A percentile compares a stretch with the other conserved stretches of the same genome.
Conservation (phyloP, 768 basidiomycete species). For the Xerocomellus chrysenteron region DNA sequence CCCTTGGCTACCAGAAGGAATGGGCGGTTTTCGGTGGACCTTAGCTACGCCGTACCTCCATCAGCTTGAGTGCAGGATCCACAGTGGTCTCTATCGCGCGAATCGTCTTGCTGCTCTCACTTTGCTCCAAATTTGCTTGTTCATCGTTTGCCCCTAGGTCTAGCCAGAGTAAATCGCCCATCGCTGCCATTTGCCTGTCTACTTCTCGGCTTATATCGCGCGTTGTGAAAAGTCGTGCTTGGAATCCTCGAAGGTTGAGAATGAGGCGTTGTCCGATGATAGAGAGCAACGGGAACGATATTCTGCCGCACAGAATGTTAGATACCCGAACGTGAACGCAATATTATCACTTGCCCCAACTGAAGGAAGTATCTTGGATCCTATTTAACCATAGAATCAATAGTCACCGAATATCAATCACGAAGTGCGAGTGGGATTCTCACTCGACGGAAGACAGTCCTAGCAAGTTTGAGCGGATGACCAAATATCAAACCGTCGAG, state of each 20-base stretch:
- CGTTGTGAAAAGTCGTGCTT: not conserved
- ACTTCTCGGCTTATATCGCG: constrained; percentile 17
- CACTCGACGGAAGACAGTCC: constrained; percentile 5
- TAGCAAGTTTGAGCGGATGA: not conserved
- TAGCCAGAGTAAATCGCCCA: not conserved
- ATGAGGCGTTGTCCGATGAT: constrained; percentile 19
- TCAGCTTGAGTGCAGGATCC: too few relatives aligned
- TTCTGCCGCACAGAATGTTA: not conserved
- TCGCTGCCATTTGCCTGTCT: constrained; percentile 15
- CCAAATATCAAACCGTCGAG: not conserved
- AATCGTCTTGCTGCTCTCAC: not conserved
- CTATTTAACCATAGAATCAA: not conserved
- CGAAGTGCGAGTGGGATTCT: not conserved
- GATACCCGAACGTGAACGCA: not conserved
- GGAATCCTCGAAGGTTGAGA: constrained; percentile 15
- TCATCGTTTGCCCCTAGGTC: not conserved
- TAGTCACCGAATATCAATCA: not conserved
- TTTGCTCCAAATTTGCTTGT: not conserved
- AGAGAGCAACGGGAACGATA: constrained; percentile 13
- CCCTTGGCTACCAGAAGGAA: too few relatives aligned
- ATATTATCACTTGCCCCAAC: not conserved
- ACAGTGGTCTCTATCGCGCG: not conserved
- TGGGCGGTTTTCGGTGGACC: too few relatives aligned
- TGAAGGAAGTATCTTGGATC: constrained; percentile 9
- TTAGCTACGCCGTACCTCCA: too few relatives aligned